Evolutionary conservation across 441 rosid genomes (phyloP), one percentile per base, ranked within the genome.

Genomic region (Theobroma grandiflorum): DNA sequence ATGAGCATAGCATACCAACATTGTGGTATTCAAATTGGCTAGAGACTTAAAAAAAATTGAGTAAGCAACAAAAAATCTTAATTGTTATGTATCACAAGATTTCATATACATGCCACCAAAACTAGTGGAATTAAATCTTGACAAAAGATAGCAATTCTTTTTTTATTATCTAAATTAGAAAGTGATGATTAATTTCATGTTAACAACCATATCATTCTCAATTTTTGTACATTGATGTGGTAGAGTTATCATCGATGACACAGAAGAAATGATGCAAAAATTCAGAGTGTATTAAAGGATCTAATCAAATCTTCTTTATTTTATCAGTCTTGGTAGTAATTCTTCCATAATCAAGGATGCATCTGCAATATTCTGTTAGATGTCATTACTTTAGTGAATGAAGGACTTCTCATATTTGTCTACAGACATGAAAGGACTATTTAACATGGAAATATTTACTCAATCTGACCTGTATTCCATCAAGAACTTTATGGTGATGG

Each of bases 401-500:
- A 61, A 45, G 16, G 45, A 11, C 62, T 52, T 70, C 22, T 38
- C 40, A 18, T 65, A 65, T 64, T 59, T 59, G 37, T 59, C 76
- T 33, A 62, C 4, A 33, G n/a, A 45, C 7, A 12, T 1, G 49
- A n/a, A 69, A 40, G 72, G n/a, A 6, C 77, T 15, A 63, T 4
- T 22, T 62, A 45, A 6, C 31, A 66, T 45, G 49, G 20, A 20
- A 20, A 43, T 8, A 4, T 0, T 38, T 66, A 35, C 26, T 40
- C 61, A 81, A 70, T 82, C 88, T 84, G 55, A 96, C 99, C 94
- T 96, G 98, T 77, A 96, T 86, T 77, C 97, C 92, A 86, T 96
- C 92, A 68, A 96, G 95, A 88, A 96, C 99, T 90, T 90, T 95
- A 82, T 87, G 98, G 83, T 96, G 99, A 88, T 96, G 98, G 64